Evolutionary conservation across 1,139 yeast genomes (phyloP).

Genomic region (Geotrichum carabidarum): DNA sequence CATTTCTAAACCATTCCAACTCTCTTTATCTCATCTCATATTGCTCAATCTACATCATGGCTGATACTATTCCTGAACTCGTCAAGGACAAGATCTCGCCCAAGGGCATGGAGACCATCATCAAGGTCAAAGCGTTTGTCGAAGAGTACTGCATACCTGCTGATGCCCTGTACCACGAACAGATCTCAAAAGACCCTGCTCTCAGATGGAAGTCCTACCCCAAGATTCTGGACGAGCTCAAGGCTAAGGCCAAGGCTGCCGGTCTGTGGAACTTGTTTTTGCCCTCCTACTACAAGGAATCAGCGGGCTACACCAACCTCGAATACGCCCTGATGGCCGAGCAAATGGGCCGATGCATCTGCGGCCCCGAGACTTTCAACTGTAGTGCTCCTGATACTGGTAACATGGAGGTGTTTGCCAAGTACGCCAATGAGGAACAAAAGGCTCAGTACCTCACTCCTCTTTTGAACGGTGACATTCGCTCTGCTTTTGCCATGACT

Average conservation of each 20-base stretch:
- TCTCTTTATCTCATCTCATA: no score
- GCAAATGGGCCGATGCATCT: slow-evolving; percentile 53
- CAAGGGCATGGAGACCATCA: slow-evolving; percentile 50
- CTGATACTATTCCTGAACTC: slow-evolving; percentile 38
- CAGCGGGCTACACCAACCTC: slow-evolving; percentile 60
- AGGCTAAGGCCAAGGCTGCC: slow-evolving; percentile 49
- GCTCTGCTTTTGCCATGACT: slow-evolving; percentile 69
- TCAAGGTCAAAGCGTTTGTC: slow-evolving; percentile 50
- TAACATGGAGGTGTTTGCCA: slow-evolving; percentile 64
- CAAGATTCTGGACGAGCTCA: slow-evolving; percentile 49
- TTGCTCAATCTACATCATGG: slow-evolving; percentile 16
- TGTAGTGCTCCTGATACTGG: slow-evolving; percentile 73
- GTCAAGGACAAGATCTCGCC: slow-evolving; percentile 44
- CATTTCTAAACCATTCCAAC: no score
- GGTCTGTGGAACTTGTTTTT: slow-evolving; percentile 67
- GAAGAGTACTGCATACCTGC: slow-evolving; percentile 59
- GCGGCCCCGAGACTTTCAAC: slow-evolving; percentile 62
- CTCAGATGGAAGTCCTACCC: slow-evolving; percentile 52
- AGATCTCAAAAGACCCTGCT: slow-evolving; percentile 37
- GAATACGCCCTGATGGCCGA: slow-evolving; percentile 71
- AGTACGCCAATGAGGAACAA: slow-evolving; percentile 52
- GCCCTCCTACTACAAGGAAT: slow-evolving; percentile 53
- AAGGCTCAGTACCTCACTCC: slow-evolving; percentile 53
- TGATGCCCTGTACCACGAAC: slow-evolving; percentile 48
- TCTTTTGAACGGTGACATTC: slow-evolving; percentile 52